A percentile compares a stretch with the other conserved stretches of the same genome.
phyloP scores from a whole-genome alignment of 192 early-diverging fungal genomes.

The Umbelopsis sp. region DNA sequence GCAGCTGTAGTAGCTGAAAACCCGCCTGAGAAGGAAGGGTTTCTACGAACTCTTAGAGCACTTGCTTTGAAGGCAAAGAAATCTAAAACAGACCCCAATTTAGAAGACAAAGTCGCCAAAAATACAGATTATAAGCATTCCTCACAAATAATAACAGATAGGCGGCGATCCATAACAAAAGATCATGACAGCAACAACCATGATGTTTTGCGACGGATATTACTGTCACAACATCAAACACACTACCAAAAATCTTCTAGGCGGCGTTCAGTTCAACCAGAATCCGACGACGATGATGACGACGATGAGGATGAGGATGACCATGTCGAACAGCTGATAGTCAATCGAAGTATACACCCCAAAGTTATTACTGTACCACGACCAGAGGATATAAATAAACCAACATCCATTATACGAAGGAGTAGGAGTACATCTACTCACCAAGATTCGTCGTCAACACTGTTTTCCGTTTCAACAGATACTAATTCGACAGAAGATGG shows the following conservation, averaged over 20 bases:
- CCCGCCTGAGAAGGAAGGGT: background rate
- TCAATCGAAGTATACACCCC: slow-evolving; percentile 12
- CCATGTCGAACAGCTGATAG: slow-evolving; percentile 3
- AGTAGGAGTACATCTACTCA: slow-evolving; percentile 10
- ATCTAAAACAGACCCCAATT: slow-evolving; percentile 1
- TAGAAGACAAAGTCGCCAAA: slow-evolving; percentile 6
- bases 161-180: slow-evolving; percentile 18
- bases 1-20: background rate
- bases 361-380: slow-evolving; percentile 7
- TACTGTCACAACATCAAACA: background rate
- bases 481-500: slow-evolving; percentile 17
- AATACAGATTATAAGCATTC: slow-evolving; percentile 4
- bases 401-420: slow-evolving; percentile 17
- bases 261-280: background rate
- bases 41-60: slow-evolving; percentile 1
- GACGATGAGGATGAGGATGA: slow-evolving; percentile 8
- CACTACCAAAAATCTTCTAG: slow-evolving; percentile 7
- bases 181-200: slow-evolving; percentile 16
- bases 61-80: slow-evolving; percentile 15
- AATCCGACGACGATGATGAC: slow-evolving; percentile 9
- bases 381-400: slow-evolving; percentile 3
- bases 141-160: slow-evolving; percentile 3
- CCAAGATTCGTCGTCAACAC: slow-evolving; percentile 11
- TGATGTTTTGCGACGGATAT: slow-evolving; percentile 9
- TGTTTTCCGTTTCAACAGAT: background rate